Base-by-base conservation (phyloP, 2,329 filamentous ascomycete species). In the Colletotrichum endophyticum region DNA sequence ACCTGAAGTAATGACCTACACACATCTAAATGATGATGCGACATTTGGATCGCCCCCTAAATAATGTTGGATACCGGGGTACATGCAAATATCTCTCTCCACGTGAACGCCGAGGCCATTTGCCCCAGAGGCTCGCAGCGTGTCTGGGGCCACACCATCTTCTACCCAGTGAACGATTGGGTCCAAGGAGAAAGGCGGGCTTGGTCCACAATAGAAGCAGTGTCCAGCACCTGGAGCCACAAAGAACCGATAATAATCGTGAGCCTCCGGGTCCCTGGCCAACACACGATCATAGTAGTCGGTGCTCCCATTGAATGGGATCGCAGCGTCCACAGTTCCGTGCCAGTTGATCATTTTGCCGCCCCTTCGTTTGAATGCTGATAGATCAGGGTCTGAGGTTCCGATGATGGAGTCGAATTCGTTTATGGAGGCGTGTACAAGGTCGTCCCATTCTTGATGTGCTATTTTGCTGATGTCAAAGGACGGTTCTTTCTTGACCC, bases 191-290 rank as follows among this genome's bases (percentile, higher is more conserved):
- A 57, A 9, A 16, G 53, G 7, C 13, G 53, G 53, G 16, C 22
- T 27, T 57, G 53, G 53, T 27, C 53, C 22, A 4, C 22, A 57
- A 8, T 57, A 27, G 53, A 57, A 57, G 22, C 90, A 91, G 80
- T 91, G 89, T 16, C 82, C 84, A 82, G 90, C 87, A 1, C 89
- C 89, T 2, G 88, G 88, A 4, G 90, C 85, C 6, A 84, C 80
- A 79, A 91, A 91, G 78, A 89, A 84, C 2, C 84, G 80, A 81
- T 89, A 92, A 80, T 89, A 89, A 30, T 88, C 86, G 8, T 27
- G 27, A 4, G 66, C 80, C 39, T 82, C 68, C 70, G 83, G 84
- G 74, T 84, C 86, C 85, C 3, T 78, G 78, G 5, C 75, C 77
- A 69, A 28, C 13, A 69, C 70, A 19, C 53, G 44, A 6, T 73